These are phyloP conservation scores for Fusarium stilboides DNA, from an alignment of 2,329 filamentous ascomycete species.

Conservation along the genomic window DNA sequence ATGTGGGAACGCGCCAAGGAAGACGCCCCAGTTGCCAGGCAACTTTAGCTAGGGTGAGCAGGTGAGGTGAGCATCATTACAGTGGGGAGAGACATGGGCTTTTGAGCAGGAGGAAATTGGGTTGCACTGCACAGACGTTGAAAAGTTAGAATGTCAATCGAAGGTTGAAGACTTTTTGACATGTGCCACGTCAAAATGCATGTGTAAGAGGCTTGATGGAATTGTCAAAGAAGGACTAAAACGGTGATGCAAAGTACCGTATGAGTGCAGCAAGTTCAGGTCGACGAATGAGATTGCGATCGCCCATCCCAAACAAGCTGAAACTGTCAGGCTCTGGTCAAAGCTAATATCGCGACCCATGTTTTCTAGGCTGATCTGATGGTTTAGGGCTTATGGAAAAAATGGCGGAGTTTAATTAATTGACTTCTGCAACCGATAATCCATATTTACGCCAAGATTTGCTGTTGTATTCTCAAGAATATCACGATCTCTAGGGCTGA, in stretches of 20 bases:
- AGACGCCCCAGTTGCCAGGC: conserved; percentile 34
- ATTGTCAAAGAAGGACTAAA: background rate
- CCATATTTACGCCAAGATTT: no score
- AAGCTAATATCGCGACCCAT: no score
- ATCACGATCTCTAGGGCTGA: no score
- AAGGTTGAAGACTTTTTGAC: background rate
- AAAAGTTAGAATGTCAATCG: conserved; percentile 4
- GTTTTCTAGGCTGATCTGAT: no score
- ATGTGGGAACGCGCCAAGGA: conserved; percentile 25
- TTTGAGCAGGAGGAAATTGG: conserved; percentile 9
- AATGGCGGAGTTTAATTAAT: no score
- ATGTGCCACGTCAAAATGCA: background rate
- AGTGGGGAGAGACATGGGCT: conserved; percentile 11
- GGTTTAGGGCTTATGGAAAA: no score
- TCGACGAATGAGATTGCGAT: conserved; percentile 13
- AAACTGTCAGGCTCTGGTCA: conserved; percentile 1
- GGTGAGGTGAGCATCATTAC: background rate
- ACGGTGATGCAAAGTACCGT: background rate
- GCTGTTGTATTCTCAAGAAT: no score
- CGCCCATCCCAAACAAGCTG: conserved; percentile 1
- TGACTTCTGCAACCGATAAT: no score
- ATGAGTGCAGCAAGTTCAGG: fast-evolving
- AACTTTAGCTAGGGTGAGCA: conserved; percentile 13
- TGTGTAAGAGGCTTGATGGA: background rate
- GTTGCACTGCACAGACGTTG: conserved; percentile 18